Evolutionary conservation across 176 grass and related monocot genomes (phyloP), one percentile per base, ranked within the genome.

Genomic region (Triticum turgidum): DNA sequence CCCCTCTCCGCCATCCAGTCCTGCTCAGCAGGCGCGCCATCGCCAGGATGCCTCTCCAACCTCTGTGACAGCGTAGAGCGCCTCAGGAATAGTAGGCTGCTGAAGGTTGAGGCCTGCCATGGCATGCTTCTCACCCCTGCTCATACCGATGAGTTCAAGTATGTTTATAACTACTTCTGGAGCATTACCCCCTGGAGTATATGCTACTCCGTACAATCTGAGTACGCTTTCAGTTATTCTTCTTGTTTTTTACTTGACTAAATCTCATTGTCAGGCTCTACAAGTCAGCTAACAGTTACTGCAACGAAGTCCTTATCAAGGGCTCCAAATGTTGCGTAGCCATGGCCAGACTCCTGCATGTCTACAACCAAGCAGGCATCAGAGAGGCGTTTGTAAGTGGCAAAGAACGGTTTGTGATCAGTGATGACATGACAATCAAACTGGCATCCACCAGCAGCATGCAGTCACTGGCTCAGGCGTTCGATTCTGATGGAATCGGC

Each of bases 21-120:
- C 33, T 38, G 33, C 33, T 18, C 17, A 1, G 67, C 32, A 21
- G 67, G 33, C 7, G 32, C 17, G 17, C 0, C 67, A 1, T 49
- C 38, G 70, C 70, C 82, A 6, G 70, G 70, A 20, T 87, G 78
- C 65, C 76, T 82, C 20, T 45, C 29, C 59, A 64, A 39, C 30
- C 85, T 87, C 34, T 45, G 44, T 35, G 37, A 21, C 6, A 64
- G 85, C 22, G 64, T 87, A 1, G 18, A 9, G 1, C 24, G 25
- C 9, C 65, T 87, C 13, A 74, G 14, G 0, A 18, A 17, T 1
- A 65, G 30, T 29, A 20, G 74, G 34, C 69, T 87, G 35, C 10
- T 80, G 0, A 82, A 22, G 25, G 29, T 22, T 0, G 0, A 37
- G 2, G 20, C 69, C 30, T 87, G 86, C 67, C 68, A 73, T 32